A percentile compares a stretch with the other conserved stretches of the same genome.
These are phyloP conservation scores for Fusarium brevicatenulatum DNA, from an alignment of 2,329 filamentous ascomycete genomes.

Conservation along the genomic window DNA sequence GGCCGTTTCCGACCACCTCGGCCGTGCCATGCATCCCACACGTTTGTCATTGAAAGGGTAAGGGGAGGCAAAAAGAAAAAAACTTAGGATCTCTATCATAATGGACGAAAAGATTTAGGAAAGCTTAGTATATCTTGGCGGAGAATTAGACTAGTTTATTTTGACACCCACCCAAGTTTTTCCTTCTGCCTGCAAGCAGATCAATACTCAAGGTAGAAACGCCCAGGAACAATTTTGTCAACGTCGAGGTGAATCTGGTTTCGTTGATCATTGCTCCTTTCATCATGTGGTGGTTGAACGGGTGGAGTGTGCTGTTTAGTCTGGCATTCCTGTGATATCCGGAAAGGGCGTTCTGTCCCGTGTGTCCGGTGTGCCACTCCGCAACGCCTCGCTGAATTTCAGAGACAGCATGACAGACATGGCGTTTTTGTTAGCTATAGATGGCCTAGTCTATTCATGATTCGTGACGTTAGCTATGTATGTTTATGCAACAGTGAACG, in stretches of 20 bases:
- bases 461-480: too few species aligned
- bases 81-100: fast-evolving
- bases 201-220: not conserved
- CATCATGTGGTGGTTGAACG: not conserved
- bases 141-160: not conserved
- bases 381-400: not conserved
- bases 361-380: not conserved
- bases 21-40: not conserved
- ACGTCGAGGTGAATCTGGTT: not conserved
- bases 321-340: conserved; percentile 5
- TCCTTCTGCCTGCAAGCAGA: not conserved
- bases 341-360: not conserved
- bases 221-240: conserved; percentile 3
- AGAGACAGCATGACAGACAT: not conserved
- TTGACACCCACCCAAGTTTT: not conserved
- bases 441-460: too few species aligned
- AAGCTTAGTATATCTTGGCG: not conserved
- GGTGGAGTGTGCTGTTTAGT: not conserved
- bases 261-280: not conserved
- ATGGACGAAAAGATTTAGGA: not conserved
- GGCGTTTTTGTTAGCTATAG: too few species aligned
- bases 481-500: not conserved
- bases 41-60: not conserved
- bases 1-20: not conserved
- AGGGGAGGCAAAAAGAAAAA: not conserved